Evolutionary conservation across 768 basidiomycete genomes (phyloP).

Genomic region (Auricularia heimuer): DNA sequence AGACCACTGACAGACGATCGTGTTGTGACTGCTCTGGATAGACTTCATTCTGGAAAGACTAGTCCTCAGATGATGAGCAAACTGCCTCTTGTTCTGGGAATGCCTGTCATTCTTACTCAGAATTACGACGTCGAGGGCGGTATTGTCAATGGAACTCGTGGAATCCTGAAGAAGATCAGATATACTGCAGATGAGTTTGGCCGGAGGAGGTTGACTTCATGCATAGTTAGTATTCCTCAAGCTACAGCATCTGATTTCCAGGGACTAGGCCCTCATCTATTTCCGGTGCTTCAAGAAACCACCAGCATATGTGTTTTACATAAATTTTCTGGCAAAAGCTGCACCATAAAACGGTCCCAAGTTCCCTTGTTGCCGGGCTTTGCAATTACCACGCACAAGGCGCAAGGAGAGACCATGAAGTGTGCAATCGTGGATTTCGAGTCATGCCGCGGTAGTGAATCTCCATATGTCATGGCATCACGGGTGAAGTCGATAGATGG

Average conservation of each 20-base stretch:
- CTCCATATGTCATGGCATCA: slow-evolving; percentile 36
- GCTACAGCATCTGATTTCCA: slow-evolving; percentile 11
- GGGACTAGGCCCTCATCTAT: slow-evolving; percentile 11
- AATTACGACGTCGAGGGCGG: slow-evolving; percentile 31
- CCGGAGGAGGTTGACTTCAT: slow-evolving; percentile 12
- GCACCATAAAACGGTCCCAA: slow-evolving; percentile 21
- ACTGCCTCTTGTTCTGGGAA: slow-evolving; percentile 5
- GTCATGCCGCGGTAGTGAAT: slow-evolving; percentile 22
- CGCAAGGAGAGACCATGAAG: slow-evolving; percentile 28
- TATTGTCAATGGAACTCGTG: slow-evolving; percentile 27
- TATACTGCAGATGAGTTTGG: slow-evolving; percentile 17
- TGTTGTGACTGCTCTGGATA: background rate
- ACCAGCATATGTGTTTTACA: slow-evolving; percentile 15
- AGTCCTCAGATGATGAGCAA: background rate
- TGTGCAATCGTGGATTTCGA: slow-evolving; percentile 26
- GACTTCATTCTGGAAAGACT: background rate
- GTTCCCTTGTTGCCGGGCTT: slow-evolving; percentile 29
- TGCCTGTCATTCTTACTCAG: slow-evolving; percentile 11
- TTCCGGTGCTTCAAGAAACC: slow-evolving; percentile 16
- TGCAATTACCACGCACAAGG: slow-evolving; percentile 31
- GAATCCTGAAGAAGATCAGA: slow-evolving; percentile 16
- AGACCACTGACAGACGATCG: background rate
- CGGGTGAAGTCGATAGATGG: slow-evolving; percentile 19
- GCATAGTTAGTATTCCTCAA: slow-evolving; percentile 16
- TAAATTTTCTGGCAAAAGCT: slow-evolving; percentile 13